These are phyloP conservation scores for Sporothrix globosa DNA, from an alignment of 2,329 filamentous ascomycete species.

Conservation along the genomic window DNA sequence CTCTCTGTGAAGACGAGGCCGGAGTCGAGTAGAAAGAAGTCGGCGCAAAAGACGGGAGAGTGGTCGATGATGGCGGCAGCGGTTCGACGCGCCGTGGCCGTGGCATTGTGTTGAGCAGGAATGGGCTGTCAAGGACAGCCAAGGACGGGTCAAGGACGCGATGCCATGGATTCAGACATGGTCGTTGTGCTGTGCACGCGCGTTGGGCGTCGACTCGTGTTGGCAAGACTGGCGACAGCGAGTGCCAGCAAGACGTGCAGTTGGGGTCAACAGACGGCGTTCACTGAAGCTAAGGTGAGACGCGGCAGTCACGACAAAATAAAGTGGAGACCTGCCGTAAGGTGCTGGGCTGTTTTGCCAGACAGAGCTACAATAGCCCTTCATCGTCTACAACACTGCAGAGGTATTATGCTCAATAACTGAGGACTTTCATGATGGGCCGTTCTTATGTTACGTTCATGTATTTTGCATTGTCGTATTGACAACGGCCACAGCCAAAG, in stretches of 20 bases:
- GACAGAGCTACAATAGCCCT: too few relatives aligned
- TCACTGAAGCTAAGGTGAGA: not conserved
- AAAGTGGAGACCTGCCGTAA: slow-evolving; percentile 24
- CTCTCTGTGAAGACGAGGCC: not conserved
- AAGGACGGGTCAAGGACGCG: not conserved
- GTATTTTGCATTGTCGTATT: too few relatives aligned
- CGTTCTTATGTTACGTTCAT: too few relatives aligned
- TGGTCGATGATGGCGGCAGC: not conserved
- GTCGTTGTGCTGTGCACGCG: too few relatives aligned
- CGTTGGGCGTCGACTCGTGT: not conserved
- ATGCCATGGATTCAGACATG: not conserved
- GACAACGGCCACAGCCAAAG: too few relatives aligned
- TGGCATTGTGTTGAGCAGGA: slow-evolving; percentile 11
- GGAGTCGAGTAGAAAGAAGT: not conserved
- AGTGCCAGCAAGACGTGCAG: too few relatives aligned
- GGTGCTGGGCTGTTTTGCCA: not conserved
- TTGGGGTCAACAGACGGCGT: not conserved
- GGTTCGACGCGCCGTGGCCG: slow-evolving; percentile 23
- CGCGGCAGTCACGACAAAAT: slow-evolving; percentile 11
- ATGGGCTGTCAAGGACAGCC: too few relatives aligned
- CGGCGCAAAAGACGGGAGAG: not conserved
- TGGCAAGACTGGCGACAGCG: not conserved
- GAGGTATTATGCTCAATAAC: too few relatives aligned
- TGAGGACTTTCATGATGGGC: too few relatives aligned
- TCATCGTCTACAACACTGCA: too few relatives aligned